Evolutionary conservation across 2,329 filamentous ascomycete species (phyloP).

Genomic region (Scortechinia acanthostroma): DNA sequence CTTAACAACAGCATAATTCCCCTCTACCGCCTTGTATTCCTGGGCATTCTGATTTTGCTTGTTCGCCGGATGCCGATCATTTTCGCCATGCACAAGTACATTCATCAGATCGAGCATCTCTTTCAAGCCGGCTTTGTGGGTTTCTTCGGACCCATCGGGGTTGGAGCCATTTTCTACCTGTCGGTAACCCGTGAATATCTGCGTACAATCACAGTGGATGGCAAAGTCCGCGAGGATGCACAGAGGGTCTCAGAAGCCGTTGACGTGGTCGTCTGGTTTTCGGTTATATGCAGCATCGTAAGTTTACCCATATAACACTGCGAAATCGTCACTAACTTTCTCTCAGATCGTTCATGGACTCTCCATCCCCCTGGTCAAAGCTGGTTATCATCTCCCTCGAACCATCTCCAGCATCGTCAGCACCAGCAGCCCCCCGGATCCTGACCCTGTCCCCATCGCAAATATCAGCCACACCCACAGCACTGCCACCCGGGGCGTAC

Average conservation of each 20-base stretch:
- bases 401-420: constrained; percentile 29
- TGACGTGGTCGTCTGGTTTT: constrained; percentile 7
- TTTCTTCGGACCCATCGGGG: constrained; percentile 16
- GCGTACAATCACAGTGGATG: neutral
- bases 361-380: constrained; percentile 20
- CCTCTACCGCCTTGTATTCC: constrained; percentile 8
- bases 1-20: constrained; percentile 16
- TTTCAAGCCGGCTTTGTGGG: constrained; percentile 14
- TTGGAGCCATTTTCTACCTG: constrained; percentile 15
- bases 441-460: neutral
- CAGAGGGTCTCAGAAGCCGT: constrained; percentile 4
- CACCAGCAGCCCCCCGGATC: constrained; percentile 21
- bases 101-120: constrained; percentile 7
- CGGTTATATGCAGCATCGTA: constrained; percentile 5
- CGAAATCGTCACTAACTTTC: neutral
- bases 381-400: constrained; percentile 32
- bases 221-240: neutral
- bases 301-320: neutral
- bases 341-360: constrained; percentile 4
- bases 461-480: neutral
- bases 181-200: constrained; percentile 6
- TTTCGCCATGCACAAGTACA: constrained; percentile 8
- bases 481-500: neutral
- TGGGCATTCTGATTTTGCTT: constrained; percentile 9
- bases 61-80: constrained; percentile 11